A percentile compares a stretch with the other conserved stretches of the same genome.
Conservation (phyloP, 371 early-diverging fungal genomes). For the Fennellomyces sp. region DNA sequence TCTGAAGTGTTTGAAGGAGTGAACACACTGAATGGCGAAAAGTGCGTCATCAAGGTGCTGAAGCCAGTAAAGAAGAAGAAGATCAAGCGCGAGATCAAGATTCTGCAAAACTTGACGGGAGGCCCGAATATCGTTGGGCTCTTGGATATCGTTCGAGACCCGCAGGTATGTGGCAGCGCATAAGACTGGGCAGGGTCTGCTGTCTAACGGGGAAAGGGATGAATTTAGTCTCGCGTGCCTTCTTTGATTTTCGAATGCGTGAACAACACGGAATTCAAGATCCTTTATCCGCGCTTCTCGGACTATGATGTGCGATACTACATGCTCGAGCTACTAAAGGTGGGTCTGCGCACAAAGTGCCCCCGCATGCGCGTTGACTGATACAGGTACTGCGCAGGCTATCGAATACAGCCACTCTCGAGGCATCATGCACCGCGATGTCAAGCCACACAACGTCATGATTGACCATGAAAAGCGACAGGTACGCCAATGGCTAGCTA, state of each 20-base stretch:
- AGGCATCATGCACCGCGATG: conserved; percentile 99
- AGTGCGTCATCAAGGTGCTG: conserved; percentile 99
- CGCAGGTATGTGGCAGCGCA: conserved; percentile 78
- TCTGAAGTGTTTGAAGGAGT: conserved; percentile 99
- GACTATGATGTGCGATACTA: conserved; percentile 97
- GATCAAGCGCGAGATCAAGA: conserved; percentile 99
- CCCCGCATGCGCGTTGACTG: too few relatives aligned
- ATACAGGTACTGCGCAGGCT: too few relatives aligned
- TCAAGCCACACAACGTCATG: conserved; percentile 99
- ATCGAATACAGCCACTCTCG: conserved; percentile 98
- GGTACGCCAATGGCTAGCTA: conserved; percentile 35
- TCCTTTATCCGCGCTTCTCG: conserved; percentile 75
- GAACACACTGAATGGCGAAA: conserved; percentile 74
- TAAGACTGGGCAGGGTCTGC: not conserved
- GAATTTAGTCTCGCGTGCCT: conserved; percentile 15
- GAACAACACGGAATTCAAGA: conserved; percentile 80
- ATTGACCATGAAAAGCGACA: conserved; percentile 95
- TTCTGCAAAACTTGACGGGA: conserved; percentile 96
- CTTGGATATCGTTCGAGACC: conserved; percentile 97
- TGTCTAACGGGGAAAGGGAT: not conserved
- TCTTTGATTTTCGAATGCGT: conserved; percentile 96
- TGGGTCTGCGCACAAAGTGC: too few relatives aligned
- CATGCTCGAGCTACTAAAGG: conserved; percentile 95
- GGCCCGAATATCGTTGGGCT: conserved; percentile 96
- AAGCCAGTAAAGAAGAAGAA: conserved; percentile 99